phyloP scores from a whole-genome alignment of 345 rosid species.

The Microcos paniculata region DNA sequence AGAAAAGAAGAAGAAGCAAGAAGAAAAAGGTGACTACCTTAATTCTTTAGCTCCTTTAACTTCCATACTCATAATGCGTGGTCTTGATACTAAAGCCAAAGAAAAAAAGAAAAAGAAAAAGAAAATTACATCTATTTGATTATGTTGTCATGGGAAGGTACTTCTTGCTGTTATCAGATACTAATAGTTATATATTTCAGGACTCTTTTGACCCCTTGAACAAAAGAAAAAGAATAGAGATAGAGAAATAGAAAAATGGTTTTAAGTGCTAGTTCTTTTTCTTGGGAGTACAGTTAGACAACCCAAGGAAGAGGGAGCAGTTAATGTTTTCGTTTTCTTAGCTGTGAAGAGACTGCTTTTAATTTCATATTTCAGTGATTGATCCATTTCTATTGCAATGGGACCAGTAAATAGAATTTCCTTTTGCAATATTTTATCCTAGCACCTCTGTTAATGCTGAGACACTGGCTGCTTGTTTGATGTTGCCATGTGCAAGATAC shows the following conservation, averaged over 20 bases:
- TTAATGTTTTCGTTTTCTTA: background rate
- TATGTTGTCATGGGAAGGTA: background rate
- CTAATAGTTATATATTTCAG: background rate
- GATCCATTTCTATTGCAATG: background rate
- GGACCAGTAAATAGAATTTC: background rate
- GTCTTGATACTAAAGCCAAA: background rate
- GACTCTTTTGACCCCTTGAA: background rate
- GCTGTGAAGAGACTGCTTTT: background rate
- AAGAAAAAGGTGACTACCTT: slow-evolving; percentile 67
- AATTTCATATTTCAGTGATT: background rate
- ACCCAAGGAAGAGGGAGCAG: background rate
- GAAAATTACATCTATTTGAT: background rate
- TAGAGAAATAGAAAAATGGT: background rate
- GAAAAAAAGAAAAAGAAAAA: too few species aligned
- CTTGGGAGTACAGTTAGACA: background rate
- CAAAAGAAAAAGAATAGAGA: background rate
- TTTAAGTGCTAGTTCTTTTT: background rate
- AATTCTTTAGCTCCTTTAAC: background rate
- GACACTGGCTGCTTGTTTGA: too few species aligned
- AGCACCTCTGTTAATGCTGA: background rate
- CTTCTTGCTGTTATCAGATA: background rate
- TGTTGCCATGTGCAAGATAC: too few species aligned
- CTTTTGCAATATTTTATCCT: background rate
- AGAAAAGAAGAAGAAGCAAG: slow-evolving; percentile 95
- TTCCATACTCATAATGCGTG: background rate